Conservation (phyloP, 345 rosid genomes). For the Arabis hirsuta region DNA sequence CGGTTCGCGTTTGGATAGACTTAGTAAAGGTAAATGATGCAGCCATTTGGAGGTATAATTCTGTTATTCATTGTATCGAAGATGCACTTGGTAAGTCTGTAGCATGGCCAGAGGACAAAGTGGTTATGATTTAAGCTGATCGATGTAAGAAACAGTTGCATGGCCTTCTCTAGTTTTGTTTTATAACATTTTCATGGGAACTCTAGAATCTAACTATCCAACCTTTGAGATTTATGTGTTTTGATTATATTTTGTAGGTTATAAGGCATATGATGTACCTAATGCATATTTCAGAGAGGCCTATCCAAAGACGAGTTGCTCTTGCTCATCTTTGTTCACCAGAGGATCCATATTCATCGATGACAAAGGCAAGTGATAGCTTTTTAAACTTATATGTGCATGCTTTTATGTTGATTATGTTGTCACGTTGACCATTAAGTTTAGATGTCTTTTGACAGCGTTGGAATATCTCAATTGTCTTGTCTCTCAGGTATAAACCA, state of each 20-base stretch:
- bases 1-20: too few relatives aligned
- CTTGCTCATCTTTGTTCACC: constrained; percentile 93
- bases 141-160: too few relatives aligned
- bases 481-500: too few relatives aligned
- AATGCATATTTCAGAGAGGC: constrained; percentile 85
- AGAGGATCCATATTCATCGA: constrained; percentile 88
- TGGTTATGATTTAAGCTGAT: too few relatives aligned
- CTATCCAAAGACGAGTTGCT: constrained; percentile 84
- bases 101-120: too few relatives aligned
- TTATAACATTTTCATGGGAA: too few relatives aligned
- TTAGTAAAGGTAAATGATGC: too few relatives aligned
- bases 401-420: constrained; percentile 3
- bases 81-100: too few relatives aligned
- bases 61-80: too few relatives aligned
- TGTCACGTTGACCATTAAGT: constrained; percentile 11
- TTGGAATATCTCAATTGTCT: constrained; percentile 42
- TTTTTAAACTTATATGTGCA: neutral
- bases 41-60: too few relatives aligned
- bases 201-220: neutral
- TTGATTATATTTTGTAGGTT: constrained; percentile 59
- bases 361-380: constrained; percentile 60
- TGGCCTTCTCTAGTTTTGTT: too few relatives aligned
- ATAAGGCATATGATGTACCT: constrained; percentile 81
- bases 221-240: constrained; percentile 25
- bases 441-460: constrained; percentile 55